Conservation (phyloP, 164 flowering plant species). For the Taxillus chinensis region DNA sequence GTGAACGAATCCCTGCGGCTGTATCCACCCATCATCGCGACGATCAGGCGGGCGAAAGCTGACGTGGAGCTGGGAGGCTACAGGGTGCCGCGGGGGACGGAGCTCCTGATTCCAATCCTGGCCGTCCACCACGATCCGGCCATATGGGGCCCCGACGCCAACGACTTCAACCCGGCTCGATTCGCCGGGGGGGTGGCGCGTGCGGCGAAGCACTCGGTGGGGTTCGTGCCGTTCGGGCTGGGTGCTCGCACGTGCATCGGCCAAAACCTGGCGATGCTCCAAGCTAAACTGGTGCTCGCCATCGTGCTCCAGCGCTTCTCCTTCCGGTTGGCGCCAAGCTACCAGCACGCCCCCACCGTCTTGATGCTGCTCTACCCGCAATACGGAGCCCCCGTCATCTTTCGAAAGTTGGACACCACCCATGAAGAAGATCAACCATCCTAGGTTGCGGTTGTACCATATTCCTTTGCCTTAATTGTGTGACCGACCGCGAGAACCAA, state of each 20-base stretch:
- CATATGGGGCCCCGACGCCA: constrained; percentile 75
- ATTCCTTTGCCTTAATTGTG: background rate
- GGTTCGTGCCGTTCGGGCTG: constrained; percentile 87
- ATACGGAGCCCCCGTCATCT: constrained; percentile 75
- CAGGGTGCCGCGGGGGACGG: constrained; percentile 72
- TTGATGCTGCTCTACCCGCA: constrained; percentile 81
- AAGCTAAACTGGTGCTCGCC: constrained; percentile 63
- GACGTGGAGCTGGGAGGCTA: constrained; percentile 67
- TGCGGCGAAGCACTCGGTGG: constrained; percentile 73
- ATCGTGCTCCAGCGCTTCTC: constrained; percentile 59
- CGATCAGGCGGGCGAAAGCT: constrained; percentile 67
- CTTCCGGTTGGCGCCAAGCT: constrained; percentile 47
- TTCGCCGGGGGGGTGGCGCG: constrained; percentile 70
- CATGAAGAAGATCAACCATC: constrained; percentile 1
- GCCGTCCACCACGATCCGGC: constrained; percentile 87
- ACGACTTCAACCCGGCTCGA: constrained; percentile 80
- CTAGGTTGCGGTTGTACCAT: constrained; percentile 16
- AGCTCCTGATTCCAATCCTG: constrained; percentile 76
- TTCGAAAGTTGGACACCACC: constrained; percentile 17
- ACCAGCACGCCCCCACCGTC: constrained; percentile 86
- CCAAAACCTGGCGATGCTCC: constrained; percentile 72
- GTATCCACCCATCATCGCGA: constrained; percentile 82
- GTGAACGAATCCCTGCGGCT: constrained; percentile 73
- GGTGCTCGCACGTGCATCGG: constrained; percentile 89
- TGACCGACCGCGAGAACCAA: background rate